phyloP scores from a whole-genome alignment of 768 basidiomycete species.

The Hydnomerulius pinastri region DNA sequence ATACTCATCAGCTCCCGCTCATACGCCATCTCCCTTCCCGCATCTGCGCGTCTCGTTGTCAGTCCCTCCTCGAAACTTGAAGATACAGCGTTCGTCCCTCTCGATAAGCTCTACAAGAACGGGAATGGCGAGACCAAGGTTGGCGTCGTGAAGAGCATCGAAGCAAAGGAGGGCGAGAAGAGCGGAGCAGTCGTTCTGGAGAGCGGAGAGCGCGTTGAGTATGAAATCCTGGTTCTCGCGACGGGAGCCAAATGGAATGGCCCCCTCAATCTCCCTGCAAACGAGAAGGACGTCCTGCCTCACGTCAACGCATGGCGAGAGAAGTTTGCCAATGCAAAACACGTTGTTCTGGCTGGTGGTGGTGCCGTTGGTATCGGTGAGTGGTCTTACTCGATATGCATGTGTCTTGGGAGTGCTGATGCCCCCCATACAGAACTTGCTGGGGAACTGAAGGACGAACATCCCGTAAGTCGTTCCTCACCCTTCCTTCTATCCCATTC shows the following conservation, averaged over 20 bases:
- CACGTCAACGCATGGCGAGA: conserved; percentile 34
- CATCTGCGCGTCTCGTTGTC: conserved; percentile 54
- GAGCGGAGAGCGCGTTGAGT: conserved; percentile 50
- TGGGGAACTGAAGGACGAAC: conserved; percentile 46
- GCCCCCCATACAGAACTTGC: conserved; percentile 45
- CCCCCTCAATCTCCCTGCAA: conserved; percentile 45
- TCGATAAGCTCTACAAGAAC: conserved; percentile 48
- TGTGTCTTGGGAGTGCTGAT: not conserved
- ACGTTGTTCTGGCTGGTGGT: conserved; percentile 56
- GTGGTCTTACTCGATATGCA: conserved; percentile 1
- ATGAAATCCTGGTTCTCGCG: conserved; percentile 58
- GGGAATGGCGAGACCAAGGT: conserved; percentile 43
- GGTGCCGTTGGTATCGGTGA: conserved; percentile 56
- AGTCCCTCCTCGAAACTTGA: conserved; percentile 36
- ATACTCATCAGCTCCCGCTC: conserved; percentile 56
- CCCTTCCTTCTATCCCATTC: conserved; percentile 6
- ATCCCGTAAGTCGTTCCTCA: conserved; percentile 33
- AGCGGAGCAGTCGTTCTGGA: conserved; percentile 54
- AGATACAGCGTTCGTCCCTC: conserved; percentile 49
- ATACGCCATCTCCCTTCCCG: conserved; percentile 52
- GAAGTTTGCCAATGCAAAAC: conserved; percentile 36
- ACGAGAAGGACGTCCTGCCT: conserved; percentile 26
- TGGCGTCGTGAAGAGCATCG: conserved; percentile 42
- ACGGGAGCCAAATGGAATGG: conserved; percentile 59
- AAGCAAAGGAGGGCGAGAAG: conserved; percentile 29